These are phyloP conservation scores for Aspergillus hancockii DNA, from an alignment of 495 filamentous ascomycete species.

Conservation along the genomic window DNA sequence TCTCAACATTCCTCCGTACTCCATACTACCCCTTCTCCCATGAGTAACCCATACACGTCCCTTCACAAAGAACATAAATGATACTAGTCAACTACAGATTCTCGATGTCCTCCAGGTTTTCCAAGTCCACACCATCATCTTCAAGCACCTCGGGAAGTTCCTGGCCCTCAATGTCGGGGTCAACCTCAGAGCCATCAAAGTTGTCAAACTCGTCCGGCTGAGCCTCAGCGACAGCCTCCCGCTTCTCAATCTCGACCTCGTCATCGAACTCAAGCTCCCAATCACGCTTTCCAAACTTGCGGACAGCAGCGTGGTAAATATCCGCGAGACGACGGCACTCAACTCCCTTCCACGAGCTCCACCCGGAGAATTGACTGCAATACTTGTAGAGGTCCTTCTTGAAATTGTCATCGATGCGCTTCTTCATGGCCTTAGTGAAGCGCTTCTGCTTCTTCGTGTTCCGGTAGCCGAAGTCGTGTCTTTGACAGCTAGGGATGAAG, in stretches of 20 bases:
- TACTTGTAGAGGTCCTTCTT: neutral
- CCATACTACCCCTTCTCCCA: no score
- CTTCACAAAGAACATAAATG: no score
- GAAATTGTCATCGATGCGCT: neutral
- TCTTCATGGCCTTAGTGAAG: neutral
- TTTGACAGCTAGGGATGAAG: neutral
- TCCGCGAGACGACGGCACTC: neutral
- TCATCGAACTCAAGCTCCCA: neutral
- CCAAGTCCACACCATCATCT: neutral
- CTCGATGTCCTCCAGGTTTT: neutral
- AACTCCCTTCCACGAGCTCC: neutral
- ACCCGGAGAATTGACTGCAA: neutral
- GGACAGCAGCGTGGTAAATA: neutral
- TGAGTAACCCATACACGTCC: no score
- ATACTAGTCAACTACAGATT: neutral
- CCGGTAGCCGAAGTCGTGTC: neutral
- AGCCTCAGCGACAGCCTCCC: neutral
- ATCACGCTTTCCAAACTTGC: neutral
- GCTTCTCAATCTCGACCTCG: neutral
- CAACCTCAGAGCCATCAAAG: neutral
- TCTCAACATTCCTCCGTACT: no score
- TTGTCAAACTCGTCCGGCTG: neutral
- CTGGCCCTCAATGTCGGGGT: neutral
- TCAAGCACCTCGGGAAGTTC: neutral
- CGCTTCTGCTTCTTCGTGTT: slow-evolving; percentile 1